These are phyloP conservation scores for Tolypocladium ovalisporum DNA, from an alignment of 2,329 filamentous ascomycete species.

Conservation along the genomic window DNA sequence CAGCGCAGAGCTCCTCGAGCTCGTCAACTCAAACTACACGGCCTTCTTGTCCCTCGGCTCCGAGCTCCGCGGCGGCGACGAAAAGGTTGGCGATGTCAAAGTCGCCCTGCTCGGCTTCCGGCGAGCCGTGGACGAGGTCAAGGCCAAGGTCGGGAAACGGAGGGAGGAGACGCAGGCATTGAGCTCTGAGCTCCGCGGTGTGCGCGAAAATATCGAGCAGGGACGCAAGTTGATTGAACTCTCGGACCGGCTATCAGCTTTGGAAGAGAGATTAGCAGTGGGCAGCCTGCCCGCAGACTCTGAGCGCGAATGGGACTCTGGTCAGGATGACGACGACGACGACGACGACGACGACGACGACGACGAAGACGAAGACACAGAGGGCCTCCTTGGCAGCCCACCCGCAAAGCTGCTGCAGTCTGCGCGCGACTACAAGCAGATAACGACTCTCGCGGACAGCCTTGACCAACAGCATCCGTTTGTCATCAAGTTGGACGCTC, in stretches of 20 bases:
- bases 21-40: conserved; percentile 92
- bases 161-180: conserved; percentile 51
- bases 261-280: conserved; percentile 55
- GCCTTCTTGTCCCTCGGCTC: conserved; percentile 78
- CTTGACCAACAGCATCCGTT: conserved; percentile 38
- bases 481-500: conserved; percentile 40
- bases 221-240: conserved; percentile 56
- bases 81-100: conserved; percentile 80
- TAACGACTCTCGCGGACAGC: conserved; percentile 29
- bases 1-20: conserved; percentile 77
- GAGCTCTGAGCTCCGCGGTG: conserved; percentile 54
- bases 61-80: conserved; percentile 77
- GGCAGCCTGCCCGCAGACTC: conserved; percentile 20
- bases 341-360: conserved; percentile 31
- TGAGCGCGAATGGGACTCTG: conserved; percentile 12
- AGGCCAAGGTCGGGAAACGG: conserved; percentile 51
- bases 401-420: conserved; percentile 34
- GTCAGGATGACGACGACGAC: conserved; percentile 29
- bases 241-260: conserved; percentile 47
- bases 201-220: conserved; percentile 51
- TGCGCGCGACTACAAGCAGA: conserved; percentile 32
- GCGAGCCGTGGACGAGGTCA: conserved; percentile 68
- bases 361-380: conserved; percentile 15
- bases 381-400: conserved; percentile 31
- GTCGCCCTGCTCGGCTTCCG: conserved; percentile 80